Evolutionary conservation across 2,329 filamentous ascomycete species (phyloP).

Genomic region (Zalaria sp.): DNA sequence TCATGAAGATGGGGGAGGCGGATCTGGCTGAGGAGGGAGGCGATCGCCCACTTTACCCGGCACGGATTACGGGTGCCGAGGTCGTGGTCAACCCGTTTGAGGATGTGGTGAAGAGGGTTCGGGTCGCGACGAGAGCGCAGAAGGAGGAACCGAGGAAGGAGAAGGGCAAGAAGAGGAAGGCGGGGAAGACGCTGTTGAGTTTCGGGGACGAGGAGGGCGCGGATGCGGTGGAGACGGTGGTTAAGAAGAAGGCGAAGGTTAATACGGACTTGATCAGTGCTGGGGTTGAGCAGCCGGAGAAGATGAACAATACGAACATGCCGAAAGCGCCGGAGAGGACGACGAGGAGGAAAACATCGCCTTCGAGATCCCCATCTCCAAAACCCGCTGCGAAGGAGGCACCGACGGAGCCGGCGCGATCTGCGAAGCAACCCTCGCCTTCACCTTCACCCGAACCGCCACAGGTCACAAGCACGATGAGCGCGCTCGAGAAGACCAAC

Average conservation of each 20-base stretch:
- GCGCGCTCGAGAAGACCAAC: slow-evolving; percentile 51
- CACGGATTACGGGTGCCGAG: slow-evolving; percentile 61
- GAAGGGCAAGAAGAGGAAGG: slow-evolving; percentile 45
- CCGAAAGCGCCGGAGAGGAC: slow-evolving; percentile 12
- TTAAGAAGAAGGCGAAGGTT: slow-evolving; percentile 61
- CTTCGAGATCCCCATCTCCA: slow-evolving; percentile 8
- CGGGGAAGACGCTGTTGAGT: slow-evolving; percentile 62
- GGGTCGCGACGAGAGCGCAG: slow-evolving; percentile 36
- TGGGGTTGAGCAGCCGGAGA: slow-evolving; percentile 15
- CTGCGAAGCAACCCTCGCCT: slow-evolving; percentile 5
- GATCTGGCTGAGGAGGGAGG: slow-evolving; percentile 63
- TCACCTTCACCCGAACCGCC: slow-evolving; percentile 20
- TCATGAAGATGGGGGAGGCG: slow-evolving; percentile 82
- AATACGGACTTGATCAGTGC: slow-evolving; percentile 56
- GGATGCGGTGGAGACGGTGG: slow-evolving; percentile 40
- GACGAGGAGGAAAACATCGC: slow-evolving; percentile 5
- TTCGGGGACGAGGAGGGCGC: slow-evolving; percentile 54
- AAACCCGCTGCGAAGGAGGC: slow-evolving; percentile 4
- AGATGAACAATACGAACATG: slow-evolving; percentile 10
- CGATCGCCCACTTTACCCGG: slow-evolving; percentile 75
- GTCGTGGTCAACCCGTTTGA: slow-evolving; percentile 71
- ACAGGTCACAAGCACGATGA: slow-evolving; percentile 6
- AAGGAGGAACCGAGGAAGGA: slow-evolving; percentile 29
- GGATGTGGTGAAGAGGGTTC: slow-evolving; percentile 59
- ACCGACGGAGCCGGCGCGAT: neutral